A percentile compares a stretch with the other conserved stretches of the same genome.
phyloP scores from a whole-genome alignment of 2,329 filamentous ascomycete species.

The Cytospora leucostoma region DNA sequence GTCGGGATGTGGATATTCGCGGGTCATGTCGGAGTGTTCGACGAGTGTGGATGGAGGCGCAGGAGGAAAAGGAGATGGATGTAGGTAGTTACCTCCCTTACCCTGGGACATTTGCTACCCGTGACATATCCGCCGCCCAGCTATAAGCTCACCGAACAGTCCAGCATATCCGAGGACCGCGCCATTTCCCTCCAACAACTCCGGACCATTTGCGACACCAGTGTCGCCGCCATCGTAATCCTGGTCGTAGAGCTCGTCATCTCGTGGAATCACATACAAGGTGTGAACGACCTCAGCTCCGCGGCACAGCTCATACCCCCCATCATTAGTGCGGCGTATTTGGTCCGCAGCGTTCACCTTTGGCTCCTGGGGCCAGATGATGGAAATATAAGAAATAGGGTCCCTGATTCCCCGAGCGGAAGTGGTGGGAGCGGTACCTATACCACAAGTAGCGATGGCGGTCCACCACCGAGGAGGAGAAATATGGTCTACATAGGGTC shows the following conservation, averaged over 20 bases:
- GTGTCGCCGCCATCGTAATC: slow-evolving; percentile 28
- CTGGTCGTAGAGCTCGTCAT: slow-evolving; percentile 31
- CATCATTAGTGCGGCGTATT: slow-evolving; percentile 20
- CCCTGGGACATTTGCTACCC: background rate
- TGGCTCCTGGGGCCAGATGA: slow-evolving; percentile 19
- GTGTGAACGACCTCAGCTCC: slow-evolving; percentile 36
- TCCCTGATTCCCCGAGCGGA: background rate
- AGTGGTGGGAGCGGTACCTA: background rate
- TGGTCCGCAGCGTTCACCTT: slow-evolving; percentile 16
- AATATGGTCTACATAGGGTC: slow-evolving; percentile 3
- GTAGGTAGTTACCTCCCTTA: slow-evolving; percentile 12
- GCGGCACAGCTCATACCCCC: slow-evolving; percentile 30
- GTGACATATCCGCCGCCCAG: background rate
- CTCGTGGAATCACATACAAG: slow-evolving; percentile 29
- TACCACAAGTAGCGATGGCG: background rate
- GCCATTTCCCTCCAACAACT: slow-evolving; percentile 27
- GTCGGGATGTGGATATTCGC: slow-evolving; percentile 18
- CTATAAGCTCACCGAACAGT: background rate
- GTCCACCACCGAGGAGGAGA: background rate
- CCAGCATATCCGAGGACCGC: slow-evolving; percentile 22
- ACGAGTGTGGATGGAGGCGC: slow-evolving; percentile 19
- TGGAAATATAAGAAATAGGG: background rate
- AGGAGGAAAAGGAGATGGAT: slow-evolving; percentile 19
- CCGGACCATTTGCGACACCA: slow-evolving; percentile 30
- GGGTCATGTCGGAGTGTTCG: slow-evolving; percentile 9